Percentiles rank a stretch among this genome's conserved stretches.
phyloP scores from a whole-genome alignment of 345 rosid species.

The Bruguiera gymnorhiza region DNA sequence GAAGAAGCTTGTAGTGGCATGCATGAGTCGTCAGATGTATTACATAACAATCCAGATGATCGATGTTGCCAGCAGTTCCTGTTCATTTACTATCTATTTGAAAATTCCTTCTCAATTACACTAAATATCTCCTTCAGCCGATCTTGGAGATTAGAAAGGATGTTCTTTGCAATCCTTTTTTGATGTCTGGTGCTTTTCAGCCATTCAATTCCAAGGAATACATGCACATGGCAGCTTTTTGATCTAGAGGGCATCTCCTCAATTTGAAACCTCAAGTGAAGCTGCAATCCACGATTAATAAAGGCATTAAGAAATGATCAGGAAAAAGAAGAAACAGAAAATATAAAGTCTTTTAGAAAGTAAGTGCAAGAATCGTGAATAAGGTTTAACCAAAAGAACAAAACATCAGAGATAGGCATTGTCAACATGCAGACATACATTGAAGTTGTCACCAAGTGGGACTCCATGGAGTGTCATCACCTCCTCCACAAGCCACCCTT shows the following conservation, averaged over 20 bases:
- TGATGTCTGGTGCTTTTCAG: slow-evolving; percentile 77
- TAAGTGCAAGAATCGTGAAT: neutral
- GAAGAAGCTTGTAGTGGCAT: neutral
- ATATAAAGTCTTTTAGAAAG: neutral
- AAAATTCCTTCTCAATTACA: slow-evolving; percentile 68
- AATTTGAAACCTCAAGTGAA: slow-evolving; percentile 75
- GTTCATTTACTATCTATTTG: slow-evolving; percentile 32
- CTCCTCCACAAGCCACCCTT: slow-evolving; percentile 87
- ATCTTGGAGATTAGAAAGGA: slow-evolving; percentile 57
- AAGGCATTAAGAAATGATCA: slow-evolving; percentile 1
- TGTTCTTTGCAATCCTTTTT: slow-evolving; percentile 75
- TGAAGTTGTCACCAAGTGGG: slow-evolving; percentile 87
- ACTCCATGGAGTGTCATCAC: slow-evolving; percentile 91
- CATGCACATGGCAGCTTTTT: slow-evolving; percentile 55
- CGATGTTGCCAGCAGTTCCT: neutral
- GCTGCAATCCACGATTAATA: slow-evolving; percentile 36
- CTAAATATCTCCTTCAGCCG: slow-evolving; percentile 63
- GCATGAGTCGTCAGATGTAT: neutral
- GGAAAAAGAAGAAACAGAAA: neutral
- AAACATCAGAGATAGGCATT: neutral
- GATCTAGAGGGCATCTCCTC: slow-evolving; percentile 62
- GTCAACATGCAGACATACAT: slow-evolving; percentile 37
- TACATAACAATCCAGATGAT: neutral
- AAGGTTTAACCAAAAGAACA: neutral
- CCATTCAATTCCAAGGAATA: slow-evolving; percentile 82